Evolutionary conservation across 2,329 filamentous ascomycete genomes (phyloP).

Genomic region (Colletotrichum echinochloae): DNA sequence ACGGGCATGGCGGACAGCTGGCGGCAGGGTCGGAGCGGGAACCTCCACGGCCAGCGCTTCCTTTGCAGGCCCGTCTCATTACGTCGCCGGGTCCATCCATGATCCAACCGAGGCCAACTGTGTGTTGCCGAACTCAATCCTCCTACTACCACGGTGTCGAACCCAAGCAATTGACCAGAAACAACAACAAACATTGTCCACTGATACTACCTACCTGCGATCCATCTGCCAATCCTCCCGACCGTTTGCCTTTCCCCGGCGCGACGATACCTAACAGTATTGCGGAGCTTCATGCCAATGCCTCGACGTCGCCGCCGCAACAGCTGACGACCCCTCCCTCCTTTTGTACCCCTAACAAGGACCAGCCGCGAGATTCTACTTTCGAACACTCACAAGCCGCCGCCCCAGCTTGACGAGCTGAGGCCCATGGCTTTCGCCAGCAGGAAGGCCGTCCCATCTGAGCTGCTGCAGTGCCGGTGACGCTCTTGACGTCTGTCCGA

Average conservation of each 20-base stretch:
- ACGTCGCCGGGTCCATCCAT: slow-evolving; percentile 38
- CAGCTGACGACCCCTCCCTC: slow-evolving; percentile 29
- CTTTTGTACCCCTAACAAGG: slow-evolving; percentile 19
- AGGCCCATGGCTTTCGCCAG: slow-evolving; percentile 38
- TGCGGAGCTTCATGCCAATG: slow-evolving; percentile 35
- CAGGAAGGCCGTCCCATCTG: slow-evolving; percentile 30
- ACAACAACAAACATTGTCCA: slow-evolving; percentile 3
- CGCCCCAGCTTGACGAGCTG: slow-evolving; percentile 14
- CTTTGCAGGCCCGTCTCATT: slow-evolving; percentile 33
- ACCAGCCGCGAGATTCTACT: slow-evolving; percentile 3
- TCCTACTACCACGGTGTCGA: slow-evolving; percentile 8
- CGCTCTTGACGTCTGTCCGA: slow-evolving; percentile 13
- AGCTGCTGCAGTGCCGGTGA: slow-evolving; percentile 38
- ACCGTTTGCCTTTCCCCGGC: not conserved
- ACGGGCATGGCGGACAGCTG: not conserved
- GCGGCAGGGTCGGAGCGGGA: slow-evolving; percentile 8
- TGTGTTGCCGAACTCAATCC: slow-evolving; percentile 28
- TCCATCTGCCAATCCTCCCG: not conserved
- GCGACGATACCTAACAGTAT: slow-evolving; percentile 9
- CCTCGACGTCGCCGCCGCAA: slow-evolving; percentile 33
- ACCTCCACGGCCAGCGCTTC: slow-evolving; percentile 17
- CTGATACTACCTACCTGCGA: not conserved
- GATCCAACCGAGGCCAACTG: slow-evolving; percentile 32
- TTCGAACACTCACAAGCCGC: not conserved
- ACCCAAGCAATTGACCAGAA: slow-evolving; percentile 1